Base-by-base conservation (phyloP, 768 basidiomycete genomes). In the Cyclocybe cylindracea region DNA sequence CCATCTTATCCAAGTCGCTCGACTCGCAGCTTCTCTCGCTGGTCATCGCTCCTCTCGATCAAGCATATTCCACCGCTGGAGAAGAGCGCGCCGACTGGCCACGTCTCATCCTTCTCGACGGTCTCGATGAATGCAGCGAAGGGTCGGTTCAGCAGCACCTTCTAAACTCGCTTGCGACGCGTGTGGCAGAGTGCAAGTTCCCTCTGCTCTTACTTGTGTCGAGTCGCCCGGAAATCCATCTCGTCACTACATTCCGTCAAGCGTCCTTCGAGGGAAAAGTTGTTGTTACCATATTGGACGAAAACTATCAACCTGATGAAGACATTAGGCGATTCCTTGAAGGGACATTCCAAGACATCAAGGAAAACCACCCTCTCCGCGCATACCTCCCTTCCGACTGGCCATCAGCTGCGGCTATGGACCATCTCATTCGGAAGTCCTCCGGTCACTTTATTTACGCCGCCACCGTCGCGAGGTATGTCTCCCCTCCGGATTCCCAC, bases 381-480 rank as follows among this genome's bases (percentile, higher is more conserved):
- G 2, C 6, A 6, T 32, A 32, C 4, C 39, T 56, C 8, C 36
- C 36, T 2, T 1, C 14, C 0, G 18, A 36, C 5, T 56, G 58
- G 53, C 50, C 54, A 6, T 10, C 11, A 7, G 9, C 14, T 1
- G 14, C 10, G 2, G 18, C 24, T 6, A 32, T 58, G 6, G 18
- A 46, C 10, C 10, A 19, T 1, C 35, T 58, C 8, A 45, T 46
- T 5, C 5, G n/a, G 7, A 54, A 58, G 33, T 51, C 57, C 5
- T 56, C 55, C 0, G 56, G 58, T 1, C 50, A 59, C 19, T 62
- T 59, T 35, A 57, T 55, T 10, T 59, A 59, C 40, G 53, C 61
- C 1, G 39, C 58, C 4, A 54, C 50, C 0, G 58, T 59, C 5
- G 39, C 49, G 5, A 47, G 39, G 34, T 57, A 50, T 43, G 31